phyloP scores from a whole-genome alignment of 2,329 filamentous ascomycete genomes.

The Dactylella cylindrospora region DNA sequence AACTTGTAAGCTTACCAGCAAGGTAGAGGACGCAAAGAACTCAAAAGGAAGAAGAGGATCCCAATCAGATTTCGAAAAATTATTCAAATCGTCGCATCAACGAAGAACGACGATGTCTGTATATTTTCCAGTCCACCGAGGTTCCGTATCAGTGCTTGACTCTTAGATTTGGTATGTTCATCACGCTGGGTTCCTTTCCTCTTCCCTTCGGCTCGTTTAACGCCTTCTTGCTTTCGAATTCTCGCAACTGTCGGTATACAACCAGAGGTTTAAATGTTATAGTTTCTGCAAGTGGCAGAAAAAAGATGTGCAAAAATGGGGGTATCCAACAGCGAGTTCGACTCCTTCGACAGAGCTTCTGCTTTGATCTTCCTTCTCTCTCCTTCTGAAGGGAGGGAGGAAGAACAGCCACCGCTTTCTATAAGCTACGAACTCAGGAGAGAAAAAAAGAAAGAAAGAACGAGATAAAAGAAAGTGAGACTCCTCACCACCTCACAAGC shows the following conservation, averaged over 20 bases:
- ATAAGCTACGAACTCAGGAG: constrained; percentile 59
- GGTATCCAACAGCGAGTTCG: constrained; percentile 56
- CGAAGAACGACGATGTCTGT: constrained; percentile 32
- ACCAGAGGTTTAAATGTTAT: constrained; percentile 48
- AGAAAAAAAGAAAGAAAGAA: constrained; percentile 54
- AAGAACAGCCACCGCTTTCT: constrained; percentile 52
- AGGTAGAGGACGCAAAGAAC: background rate
- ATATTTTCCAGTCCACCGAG: constrained; percentile 43
- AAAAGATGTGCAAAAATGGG: constrained; percentile 51
- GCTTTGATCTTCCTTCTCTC: constrained; percentile 50
- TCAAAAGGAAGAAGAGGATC: background rate
- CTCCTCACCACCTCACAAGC: background rate
- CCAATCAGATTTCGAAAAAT: constrained; percentile 35
- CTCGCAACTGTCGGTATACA: constrained; percentile 55
- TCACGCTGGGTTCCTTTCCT: constrained; percentile 61
- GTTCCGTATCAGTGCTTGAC: constrained; percentile 83
- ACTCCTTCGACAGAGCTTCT: constrained; percentile 70
- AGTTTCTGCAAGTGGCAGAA: too few species aligned
- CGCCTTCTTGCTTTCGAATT: background rate
- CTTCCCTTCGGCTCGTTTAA: background rate
- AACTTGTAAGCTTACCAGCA: too few species aligned
- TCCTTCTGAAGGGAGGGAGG: constrained; percentile 36
- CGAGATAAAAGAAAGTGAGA: constrained; percentile 52
- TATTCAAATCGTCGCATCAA: constrained; percentile 42
- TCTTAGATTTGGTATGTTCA: constrained; percentile 86